A percentile compares a stretch with the other conserved stretches of the same genome.
Evolutionary conservation across 352 stramenopile species (phyloP).

Genomic region (Globisporangium irregulare): DNA sequence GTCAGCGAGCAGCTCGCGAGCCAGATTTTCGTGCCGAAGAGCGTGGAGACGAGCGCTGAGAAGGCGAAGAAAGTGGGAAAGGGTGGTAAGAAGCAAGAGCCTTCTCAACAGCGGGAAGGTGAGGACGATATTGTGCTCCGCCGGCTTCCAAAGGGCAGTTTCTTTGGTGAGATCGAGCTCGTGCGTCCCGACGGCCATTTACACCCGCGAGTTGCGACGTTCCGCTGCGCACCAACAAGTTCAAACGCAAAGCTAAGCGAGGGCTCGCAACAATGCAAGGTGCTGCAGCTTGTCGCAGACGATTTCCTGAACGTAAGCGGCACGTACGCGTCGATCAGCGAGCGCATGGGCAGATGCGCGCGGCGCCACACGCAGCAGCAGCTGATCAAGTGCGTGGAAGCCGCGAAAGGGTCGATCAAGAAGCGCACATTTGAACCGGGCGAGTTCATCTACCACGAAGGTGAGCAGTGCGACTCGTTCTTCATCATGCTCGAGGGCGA

Average conservation of each 20-base stretch:
- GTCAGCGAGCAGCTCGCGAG: constrained; percentile 7
- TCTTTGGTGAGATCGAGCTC: constrained; percentile 80
- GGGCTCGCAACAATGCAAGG: constrained; percentile 51
- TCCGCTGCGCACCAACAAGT: constrained; percentile 32
- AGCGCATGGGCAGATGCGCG: constrained; percentile 56
- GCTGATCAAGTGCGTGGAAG: constrained; percentile 75
- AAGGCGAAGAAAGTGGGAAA: neutral
- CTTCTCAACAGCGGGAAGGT: neutral
- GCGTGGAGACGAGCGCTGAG: neutral
- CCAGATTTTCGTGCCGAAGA: constrained; percentile 15
- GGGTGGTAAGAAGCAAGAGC: neutral
- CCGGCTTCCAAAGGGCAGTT: constrained; percentile 62
- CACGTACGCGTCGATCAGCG: constrained; percentile 70
- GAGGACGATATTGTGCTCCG: constrained; percentile 54
- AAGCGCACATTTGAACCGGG: constrained; percentile 51
- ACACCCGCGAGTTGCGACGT: constrained; percentile 70
- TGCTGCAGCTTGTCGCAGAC: constrained; percentile 75
- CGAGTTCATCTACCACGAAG: constrained; percentile 79
- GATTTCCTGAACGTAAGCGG: constrained; percentile 78
- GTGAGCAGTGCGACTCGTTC: constrained; percentile 71
- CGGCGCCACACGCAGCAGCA: constrained; percentile 65
- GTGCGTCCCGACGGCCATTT: constrained; percentile 65
- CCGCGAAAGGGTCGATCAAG: constrained; percentile 64
- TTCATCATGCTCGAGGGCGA: constrained; percentile 77
- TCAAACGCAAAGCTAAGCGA: neutral